Conservation (phyloP, 2,329 filamentous ascomycete genomes). For the Colletotrichum sp. region DNA sequence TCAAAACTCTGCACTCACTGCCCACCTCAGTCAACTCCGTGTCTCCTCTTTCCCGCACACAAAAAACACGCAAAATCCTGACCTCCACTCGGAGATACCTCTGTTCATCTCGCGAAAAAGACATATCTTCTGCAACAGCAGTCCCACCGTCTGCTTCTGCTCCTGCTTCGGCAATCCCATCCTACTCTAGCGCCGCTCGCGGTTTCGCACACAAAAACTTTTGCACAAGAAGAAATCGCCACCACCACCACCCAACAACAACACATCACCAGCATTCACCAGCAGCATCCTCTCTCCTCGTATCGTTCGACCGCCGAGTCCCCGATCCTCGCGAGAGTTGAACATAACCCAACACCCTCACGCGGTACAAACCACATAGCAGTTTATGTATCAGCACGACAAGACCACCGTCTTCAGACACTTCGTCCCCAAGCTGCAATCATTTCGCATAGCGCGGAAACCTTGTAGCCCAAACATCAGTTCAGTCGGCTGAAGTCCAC, state of each 20-base stretch:
- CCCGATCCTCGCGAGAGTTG: slow-evolving; percentile 13
- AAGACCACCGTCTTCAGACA: slow-evolving; percentile 89
- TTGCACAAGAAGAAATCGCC: background rate
- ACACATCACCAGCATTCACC: background rate
- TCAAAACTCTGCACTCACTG: slow-evolving; percentile 1
- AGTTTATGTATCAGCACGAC: slow-evolving; percentile 99
- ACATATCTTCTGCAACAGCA: background rate
- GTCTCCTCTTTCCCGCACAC: background rate
- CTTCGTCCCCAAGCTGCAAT: slow-evolving; percentile 93
- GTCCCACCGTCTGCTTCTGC: background rate
- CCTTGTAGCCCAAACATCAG: slow-evolving; percentile 88
- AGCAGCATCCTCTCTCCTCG: slow-evolving; percentile 7
- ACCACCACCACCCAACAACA: background rate
- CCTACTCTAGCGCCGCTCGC: background rate
- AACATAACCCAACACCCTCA: slow-evolving; percentile 17
- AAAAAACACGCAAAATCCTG: background rate
- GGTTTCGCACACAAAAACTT: background rate
- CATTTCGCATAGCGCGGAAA: slow-evolving; percentile 95
- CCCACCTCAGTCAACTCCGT: background rate
- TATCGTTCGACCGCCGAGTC: slow-evolving; percentile 13
- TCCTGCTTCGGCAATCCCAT: background rate
- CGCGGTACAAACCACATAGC: slow-evolving; percentile 20
- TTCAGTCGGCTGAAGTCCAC: slow-evolving; percentile 83
- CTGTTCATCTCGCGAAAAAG: background rate
- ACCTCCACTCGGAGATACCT: background rate